Evolutionary conservation across 1,284 basidiomycete species (phyloP).

Genomic region (Rhodotorula sp.): DNA sequence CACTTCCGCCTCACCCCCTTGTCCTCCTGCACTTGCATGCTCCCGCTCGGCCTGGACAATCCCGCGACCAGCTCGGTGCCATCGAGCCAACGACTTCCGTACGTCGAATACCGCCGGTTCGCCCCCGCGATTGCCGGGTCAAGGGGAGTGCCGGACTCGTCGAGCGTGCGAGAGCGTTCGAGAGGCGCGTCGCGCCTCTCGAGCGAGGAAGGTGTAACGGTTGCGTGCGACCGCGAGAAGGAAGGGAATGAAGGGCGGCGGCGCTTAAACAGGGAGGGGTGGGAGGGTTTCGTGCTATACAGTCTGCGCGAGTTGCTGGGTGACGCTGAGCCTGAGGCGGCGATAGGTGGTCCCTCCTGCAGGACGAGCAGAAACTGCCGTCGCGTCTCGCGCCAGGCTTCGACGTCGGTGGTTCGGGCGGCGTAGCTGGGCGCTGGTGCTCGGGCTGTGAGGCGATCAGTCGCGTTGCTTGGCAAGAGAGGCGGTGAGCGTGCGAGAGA

Average conservation of each 20-base stretch:
- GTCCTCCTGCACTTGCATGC: background rate
- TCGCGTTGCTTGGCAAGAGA: background rate
- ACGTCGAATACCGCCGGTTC: background rate
- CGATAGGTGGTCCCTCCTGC: background rate
- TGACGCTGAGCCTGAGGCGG: background rate
- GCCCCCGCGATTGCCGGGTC: background rate
- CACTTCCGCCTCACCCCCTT: slow-evolving; percentile 7
- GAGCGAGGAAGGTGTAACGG: no score
- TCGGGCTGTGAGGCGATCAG: background rate
- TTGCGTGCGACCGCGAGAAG: no score
- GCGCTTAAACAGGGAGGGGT: no score
- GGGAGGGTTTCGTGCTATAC: no score
- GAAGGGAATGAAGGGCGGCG: no score
- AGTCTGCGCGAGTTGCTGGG: background rate
- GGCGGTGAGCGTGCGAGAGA: background rate
- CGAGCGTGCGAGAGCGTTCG: background rate
- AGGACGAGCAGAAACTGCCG: background rate
- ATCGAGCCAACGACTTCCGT: slow-evolving; percentile 1
- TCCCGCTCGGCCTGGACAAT: no score
- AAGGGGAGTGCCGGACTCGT: background rate
- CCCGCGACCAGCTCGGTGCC: background rate
- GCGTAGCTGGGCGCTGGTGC: background rate
- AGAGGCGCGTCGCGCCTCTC: background rate
- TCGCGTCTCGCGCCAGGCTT: background rate
- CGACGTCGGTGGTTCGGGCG: background rate